Conservation (phyloP, 2,329 filamentous ascomycete species). For the Colletotrichum sublineola region DNA sequence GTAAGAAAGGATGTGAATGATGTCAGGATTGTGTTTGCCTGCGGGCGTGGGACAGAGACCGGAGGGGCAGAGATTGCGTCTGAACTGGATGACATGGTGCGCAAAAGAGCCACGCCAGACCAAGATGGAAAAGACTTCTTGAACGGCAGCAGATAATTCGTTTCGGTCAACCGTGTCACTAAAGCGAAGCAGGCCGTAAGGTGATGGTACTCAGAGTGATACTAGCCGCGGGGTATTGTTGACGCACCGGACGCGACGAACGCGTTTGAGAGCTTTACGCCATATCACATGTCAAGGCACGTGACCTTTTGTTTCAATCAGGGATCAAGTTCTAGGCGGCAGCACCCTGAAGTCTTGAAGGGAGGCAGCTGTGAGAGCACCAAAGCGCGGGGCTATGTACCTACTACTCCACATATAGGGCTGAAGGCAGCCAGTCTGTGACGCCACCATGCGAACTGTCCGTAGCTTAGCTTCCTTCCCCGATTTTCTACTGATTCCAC, state of each 20-base stretch:
- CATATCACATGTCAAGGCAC: slow-evolving; percentile 14
- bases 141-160: neutral
- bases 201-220: neutral
- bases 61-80: slow-evolving; percentile 30
- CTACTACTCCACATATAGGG: slow-evolving; percentile 42
- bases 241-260: slow-evolving; percentile 3
- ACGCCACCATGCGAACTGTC: slow-evolving; percentile 32
- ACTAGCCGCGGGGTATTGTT: neutral
- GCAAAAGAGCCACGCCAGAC: neutral
- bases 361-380: neutral
- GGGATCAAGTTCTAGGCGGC: neutral
- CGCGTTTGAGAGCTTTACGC: slow-evolving; percentile 16
- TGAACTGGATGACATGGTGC: slow-evolving; percentile 30
- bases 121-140: neutral
- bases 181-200: neutral
- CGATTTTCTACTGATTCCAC: neutral
- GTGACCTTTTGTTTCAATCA: neutral
- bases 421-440: slow-evolving; percentile 41
- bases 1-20: slow-evolving; percentile 85
- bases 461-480: slow-evolving; percentile 7
- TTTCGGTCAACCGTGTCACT: neutral
- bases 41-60: slow-evolving; percentile 50
- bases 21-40: slow-evolving; percentile 71
- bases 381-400: slow-evolving; percentile 9
- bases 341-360: neutral